Evolutionary conservation across 495 filamentous ascomycete genomes (phyloP).

Genomic region (Aspergillus cavernicola): DNA sequence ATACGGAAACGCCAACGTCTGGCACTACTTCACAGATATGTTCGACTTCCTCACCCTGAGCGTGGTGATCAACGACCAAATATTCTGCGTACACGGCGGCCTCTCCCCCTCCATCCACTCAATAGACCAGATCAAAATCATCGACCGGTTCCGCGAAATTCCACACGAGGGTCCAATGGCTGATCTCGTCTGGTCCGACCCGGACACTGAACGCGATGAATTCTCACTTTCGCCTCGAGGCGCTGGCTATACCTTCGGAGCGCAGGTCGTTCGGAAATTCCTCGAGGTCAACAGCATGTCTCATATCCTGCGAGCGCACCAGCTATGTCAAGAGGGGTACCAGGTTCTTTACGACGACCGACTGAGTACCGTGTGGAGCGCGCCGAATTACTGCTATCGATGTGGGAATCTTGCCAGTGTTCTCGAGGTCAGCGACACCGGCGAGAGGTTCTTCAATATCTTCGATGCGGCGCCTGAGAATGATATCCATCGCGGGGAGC

Average conservation of each 20-base stretch:
- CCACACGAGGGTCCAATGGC: slow-evolving; percentile 99
- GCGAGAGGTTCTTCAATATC: slow-evolving; percentile 92
- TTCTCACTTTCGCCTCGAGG: slow-evolving; percentile 92
- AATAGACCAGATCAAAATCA: slow-evolving; percentile 99
- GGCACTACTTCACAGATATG: slow-evolving; percentile 99
- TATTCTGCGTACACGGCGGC: slow-evolving; percentile 97
- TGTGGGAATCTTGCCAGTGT: slow-evolving; percentile 98
- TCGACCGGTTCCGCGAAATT: slow-evolving; percentile 96
- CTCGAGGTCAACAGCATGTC: slow-evolving; percentile 94
- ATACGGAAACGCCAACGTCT: slow-evolving; percentile 96
- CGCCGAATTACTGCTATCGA: slow-evolving; percentile 93
- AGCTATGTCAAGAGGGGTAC: slow-evolving; percentile 95
- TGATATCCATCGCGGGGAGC: slow-evolving; percentile 76
- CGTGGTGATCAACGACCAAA: slow-evolving; percentile 97
- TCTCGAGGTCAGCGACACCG: slow-evolving; percentile 87
- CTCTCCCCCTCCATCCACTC: slow-evolving; percentile 95
- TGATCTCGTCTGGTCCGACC: slow-evolving; percentile 98
- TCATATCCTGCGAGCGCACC: slow-evolving; percentile 93
- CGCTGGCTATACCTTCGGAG: slow-evolving; percentile 94
- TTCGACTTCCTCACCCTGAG: slow-evolving; percentile 96
- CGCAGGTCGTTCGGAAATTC: slow-evolving; percentile 96
- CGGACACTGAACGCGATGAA: slow-evolving; percentile 91
- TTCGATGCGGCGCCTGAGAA: slow-evolving; percentile 97
- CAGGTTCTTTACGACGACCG: slow-evolving; percentile 93
- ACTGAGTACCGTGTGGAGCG: slow-evolving; percentile 94